Evolutionary conservation across 345 rosid species (phyloP).

Genomic region (Bruguiera sexangula): DNA sequence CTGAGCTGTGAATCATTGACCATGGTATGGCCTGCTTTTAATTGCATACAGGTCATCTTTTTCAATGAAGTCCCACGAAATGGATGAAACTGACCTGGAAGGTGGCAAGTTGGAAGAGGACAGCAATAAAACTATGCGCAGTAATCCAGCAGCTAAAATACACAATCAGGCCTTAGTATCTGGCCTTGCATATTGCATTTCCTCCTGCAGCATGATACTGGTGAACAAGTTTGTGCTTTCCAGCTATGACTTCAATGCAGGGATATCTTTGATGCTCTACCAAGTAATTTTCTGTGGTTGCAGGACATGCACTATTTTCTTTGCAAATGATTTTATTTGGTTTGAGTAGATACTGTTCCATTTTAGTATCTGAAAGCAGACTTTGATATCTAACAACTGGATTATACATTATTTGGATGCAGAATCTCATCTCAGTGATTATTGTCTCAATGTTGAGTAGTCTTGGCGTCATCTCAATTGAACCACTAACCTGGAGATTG

Average conservation of each 20-base stretch:
- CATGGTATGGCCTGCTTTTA: conserved; percentile 13
- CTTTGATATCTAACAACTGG: conserved; percentile 8
- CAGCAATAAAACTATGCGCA: conserved; percentile 45
- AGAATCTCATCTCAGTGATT: conserved; percentile 88
- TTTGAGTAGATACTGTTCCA: conserved; percentile 8
- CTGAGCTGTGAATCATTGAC: neutral
- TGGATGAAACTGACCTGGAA: conserved; percentile 73
- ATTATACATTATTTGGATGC: conserved; percentile 32
- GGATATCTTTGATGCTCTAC: conserved; percentile 89
- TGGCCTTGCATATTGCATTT: conserved; percentile 87
- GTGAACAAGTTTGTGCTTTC: conserved; percentile 94
- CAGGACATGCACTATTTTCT: neutral
- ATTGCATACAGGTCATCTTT: conserved; percentile 41
- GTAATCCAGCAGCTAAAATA: conserved; percentile 40
- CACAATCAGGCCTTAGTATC: conserved; percentile 79
- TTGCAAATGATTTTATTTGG: neutral
- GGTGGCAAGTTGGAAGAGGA: conserved; percentile 63
- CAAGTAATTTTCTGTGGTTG: conserved; percentile 51
- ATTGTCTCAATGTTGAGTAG: conserved; percentile 66
- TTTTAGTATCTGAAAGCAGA: neutral
- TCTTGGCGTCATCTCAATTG: conserved; percentile 70
- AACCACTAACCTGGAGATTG: conserved; percentile 80
- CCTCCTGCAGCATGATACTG: conserved; percentile 97
- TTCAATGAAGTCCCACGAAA: conserved; percentile 54
- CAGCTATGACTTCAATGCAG: conserved; percentile 88